Conservation (phyloP, 371 early-diverging fungal genomes). For the Mucor plumbeus region DNA sequence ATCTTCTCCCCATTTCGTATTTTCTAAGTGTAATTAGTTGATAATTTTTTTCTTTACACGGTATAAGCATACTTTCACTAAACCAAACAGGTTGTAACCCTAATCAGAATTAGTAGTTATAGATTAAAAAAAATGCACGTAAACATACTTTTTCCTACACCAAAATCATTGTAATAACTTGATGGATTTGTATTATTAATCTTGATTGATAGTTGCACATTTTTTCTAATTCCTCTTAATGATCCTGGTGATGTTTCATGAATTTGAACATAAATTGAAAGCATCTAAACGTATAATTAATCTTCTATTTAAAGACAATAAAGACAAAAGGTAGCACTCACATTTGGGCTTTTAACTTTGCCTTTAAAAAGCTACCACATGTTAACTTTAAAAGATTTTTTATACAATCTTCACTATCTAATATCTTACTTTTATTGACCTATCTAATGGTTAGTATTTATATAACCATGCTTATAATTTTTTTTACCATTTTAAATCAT, state of each 20-base stretch:
- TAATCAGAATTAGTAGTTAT: neutral
- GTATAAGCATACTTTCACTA: constrained; percentile 38
- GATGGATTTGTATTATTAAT: constrained; percentile 55
- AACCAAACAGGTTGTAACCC: constrained; percentile 55
- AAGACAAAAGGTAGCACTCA: neutral
- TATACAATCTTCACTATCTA: neutral
- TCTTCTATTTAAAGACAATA: neutral
- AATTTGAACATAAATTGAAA: constrained; percentile 56
- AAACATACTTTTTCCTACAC: constrained; percentile 35
- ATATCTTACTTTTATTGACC: constrained; percentile 24
- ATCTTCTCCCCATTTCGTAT: constrained; percentile 65
- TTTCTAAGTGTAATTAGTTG: constrained; percentile 30
- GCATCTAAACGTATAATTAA: constrained; percentile 30
- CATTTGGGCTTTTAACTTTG: constrained; percentile 20
- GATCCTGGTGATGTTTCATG: constrained; percentile 56
- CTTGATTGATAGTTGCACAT: constrained; percentile 53
- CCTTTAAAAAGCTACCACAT: constrained; percentile 17
- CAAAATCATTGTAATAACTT: constrained; percentile 52
- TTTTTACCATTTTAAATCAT: constrained; percentile 28
- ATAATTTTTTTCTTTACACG: neutral
- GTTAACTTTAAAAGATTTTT: neutral
- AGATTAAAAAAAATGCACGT: neutral
- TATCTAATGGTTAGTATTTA: neutral
- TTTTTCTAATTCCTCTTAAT: constrained; percentile 47
- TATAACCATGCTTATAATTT: neutral